Conservation (phyloP, 2,329 filamentous ascomycete genomes). For the Dothiorella sarmentorum region DNA sequence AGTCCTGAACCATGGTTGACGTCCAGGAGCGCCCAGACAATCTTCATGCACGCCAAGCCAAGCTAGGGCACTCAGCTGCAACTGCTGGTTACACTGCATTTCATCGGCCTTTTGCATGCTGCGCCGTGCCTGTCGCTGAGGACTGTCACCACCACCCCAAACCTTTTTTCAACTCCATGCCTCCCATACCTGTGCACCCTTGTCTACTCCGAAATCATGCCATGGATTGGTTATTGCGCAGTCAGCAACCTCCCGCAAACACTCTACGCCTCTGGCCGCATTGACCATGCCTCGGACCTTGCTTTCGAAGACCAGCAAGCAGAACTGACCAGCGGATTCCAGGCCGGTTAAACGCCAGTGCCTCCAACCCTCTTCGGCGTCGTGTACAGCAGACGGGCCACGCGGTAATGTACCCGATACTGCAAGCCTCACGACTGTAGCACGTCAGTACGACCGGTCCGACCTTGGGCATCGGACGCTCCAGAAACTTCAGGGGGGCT, state of each 20-base stretch:
- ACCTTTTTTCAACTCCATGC: slow-evolving; percentile 4
- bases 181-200: not conserved
- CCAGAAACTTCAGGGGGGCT: not conserved
- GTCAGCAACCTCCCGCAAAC: no score
- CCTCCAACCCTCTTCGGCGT: not conserved
- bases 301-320: no score
- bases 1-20: slow-evolving; percentile 1
- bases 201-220: not conserved
- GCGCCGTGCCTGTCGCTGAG: not conserved
- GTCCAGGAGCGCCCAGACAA: not conserved
- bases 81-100: not conserved
- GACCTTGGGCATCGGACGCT: not conserved
- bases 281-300: no score
- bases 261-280: not conserved
- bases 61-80: not conserved
- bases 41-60: slow-evolving; percentile 2
- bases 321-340: not conserved
- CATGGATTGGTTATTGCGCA: not conserved
- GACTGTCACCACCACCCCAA: not conserved
- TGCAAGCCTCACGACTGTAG: not conserved
- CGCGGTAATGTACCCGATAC: not conserved
- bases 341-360: not conserved
- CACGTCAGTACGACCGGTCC: not conserved
- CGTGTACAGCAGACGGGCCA: not conserved
- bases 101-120: not conserved